phyloP scores from a whole-genome alignment of 2,329 filamentous ascomycete species.

The Pseudogymnoascus sp. region DNA sequence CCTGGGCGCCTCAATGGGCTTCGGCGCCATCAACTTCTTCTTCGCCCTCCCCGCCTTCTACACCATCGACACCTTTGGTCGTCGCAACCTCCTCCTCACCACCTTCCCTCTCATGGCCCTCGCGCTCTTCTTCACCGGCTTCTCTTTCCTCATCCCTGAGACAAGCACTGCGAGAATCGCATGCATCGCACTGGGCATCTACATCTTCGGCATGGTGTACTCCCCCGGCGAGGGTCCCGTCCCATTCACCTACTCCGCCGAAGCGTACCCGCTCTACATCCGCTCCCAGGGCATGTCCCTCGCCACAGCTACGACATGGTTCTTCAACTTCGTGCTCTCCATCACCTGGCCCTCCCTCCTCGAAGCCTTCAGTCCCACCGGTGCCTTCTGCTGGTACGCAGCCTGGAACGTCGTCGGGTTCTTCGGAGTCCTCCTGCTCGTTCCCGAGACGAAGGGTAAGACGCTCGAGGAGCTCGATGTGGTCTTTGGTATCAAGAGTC shows the following conservation, averaged over 20 bases:
- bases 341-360: conserved; percentile 17
- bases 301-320: conserved; percentile 43
- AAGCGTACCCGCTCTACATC: conserved; percentile 55
- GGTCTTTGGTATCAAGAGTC: conserved; percentile 37
- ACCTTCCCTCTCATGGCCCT: conserved; percentile 59
- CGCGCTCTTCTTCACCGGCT: conserved; percentile 44
- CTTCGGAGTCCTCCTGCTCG: conserved; percentile 47
- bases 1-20: conserved; percentile 54
- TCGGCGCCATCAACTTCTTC: conserved; percentile 57
- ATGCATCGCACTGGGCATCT: conserved; percentile 38
- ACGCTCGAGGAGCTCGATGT: conserved; percentile 33
- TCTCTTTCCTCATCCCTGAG: conserved; percentile 43
- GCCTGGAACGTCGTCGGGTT: conserved; percentile 43
- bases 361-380: background rate
- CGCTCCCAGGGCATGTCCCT: conserved; percentile 55
- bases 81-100: conserved; percentile 53
- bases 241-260: conserved; percentile 60
- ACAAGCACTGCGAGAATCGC: conserved; percentile 20
- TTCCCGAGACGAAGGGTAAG: conserved; percentile 50
- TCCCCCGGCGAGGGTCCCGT: conserved; percentile 51
- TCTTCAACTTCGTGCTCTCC: conserved; percentile 14
- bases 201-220: conserved; percentile 45
- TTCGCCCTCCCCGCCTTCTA: conserved; percentile 57
- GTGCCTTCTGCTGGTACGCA: background rate
- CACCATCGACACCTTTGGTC: conserved; percentile 62